A percentile compares a stretch with the other conserved stretches of the same genome.
phyloP scores from a whole-genome alignment of 805 yeast species.

The Saitoella complicata region DNA sequence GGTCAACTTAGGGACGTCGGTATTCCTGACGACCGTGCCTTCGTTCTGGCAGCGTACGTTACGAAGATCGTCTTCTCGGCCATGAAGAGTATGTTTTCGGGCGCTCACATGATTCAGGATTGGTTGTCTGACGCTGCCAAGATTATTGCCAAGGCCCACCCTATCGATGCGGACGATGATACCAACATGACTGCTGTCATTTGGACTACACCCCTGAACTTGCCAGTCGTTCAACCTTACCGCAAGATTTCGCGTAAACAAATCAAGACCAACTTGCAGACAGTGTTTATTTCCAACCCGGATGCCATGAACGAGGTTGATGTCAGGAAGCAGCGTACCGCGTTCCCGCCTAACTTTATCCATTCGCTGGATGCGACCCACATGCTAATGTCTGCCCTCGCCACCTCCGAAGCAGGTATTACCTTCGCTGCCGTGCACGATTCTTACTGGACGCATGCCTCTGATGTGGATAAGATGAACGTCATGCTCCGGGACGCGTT shows the following conservation, averaged over 20 bases:
- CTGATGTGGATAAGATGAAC: slow-evolving; percentile 62
- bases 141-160: slow-evolving; percentile 59
- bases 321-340: slow-evolving; percentile 75
- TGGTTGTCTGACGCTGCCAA: slow-evolving; percentile 86
- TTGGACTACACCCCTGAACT: slow-evolving; percentile 93
- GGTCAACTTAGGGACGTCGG: slow-evolving; percentile 53
- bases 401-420: slow-evolving; percentile 48
- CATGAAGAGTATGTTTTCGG: slow-evolving; percentile 67
- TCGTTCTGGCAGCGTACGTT: slow-evolving; percentile 38
- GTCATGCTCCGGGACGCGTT: slow-evolving; percentile 57
- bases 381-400: slow-evolving; percentile 77
- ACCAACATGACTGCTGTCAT: slow-evolving; percentile 68
- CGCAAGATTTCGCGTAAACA: slow-evolving; percentile 49
- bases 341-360: slow-evolving; percentile 88
- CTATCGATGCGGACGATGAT: slow-evolving; percentile 18
- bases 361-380: slow-evolving; percentile 95
- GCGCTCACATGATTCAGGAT: slow-evolving; percentile 91
- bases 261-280: slow-evolving; percentile 70
- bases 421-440: slow-evolving; percentile 93
- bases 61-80: slow-evolving; percentile 68
- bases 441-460: slow-evolving; percentile 96
- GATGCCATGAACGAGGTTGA: slow-evolving; percentile 67
- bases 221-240: slow-evolving; percentile 96
- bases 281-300: slow-evolving; percentile 81
- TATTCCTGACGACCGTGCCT: slow-evolving; percentile 31